A percentile compares a stretch with the other conserved stretches of the same genome.
Evolutionary conservation across 805 yeast species (phyloP).

Genomic region (Suhomyces tanzawaensis): DNA sequence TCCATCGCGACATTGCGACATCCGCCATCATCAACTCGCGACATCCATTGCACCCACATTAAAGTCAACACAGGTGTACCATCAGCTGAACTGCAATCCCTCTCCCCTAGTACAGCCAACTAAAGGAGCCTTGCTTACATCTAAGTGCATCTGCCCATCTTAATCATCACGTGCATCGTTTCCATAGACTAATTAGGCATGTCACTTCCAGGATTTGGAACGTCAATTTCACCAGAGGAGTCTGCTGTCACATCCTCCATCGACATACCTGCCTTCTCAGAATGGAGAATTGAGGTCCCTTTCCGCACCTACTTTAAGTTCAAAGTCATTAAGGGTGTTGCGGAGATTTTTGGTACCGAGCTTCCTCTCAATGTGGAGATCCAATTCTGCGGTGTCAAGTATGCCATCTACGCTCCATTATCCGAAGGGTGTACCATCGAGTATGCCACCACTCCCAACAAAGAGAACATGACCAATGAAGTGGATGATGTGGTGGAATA

Average conservation of each 20-base stretch:
- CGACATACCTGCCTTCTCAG: conserved; percentile 42
- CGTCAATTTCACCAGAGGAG: conserved; percentile 9
- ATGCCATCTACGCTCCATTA: conserved; percentile 38
- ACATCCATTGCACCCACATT: too few species aligned
- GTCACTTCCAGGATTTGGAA: conserved; percentile 21
- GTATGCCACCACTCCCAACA: conserved; percentile 33
- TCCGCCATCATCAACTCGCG: too few species aligned
- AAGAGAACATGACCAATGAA: conserved; percentile 29
- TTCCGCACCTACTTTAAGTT: conserved; percentile 49
- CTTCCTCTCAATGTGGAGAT: conserved; percentile 64
- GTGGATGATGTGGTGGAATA: conserved; percentile 52
- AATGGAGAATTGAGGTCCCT: conserved; percentile 77
- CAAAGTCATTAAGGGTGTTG: conserved; percentile 62
- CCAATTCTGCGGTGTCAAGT: conserved; percentile 37
- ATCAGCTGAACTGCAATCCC: too few species aligned
- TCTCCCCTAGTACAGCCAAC: too few species aligned
- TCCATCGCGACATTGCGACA: too few species aligned
- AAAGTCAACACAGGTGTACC: too few species aligned
- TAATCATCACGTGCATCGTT: too few species aligned
- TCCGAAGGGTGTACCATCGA: conserved; percentile 65
- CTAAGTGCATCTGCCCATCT: too few species aligned
- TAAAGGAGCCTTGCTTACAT: too few species aligned
- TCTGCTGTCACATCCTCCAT: conserved; percentile 10
- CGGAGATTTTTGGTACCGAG: conserved; percentile 93
- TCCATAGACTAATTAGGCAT: too few species aligned